Conservation (phyloP, 768 basidiomycete species). For the Piloderma croceum region DNA sequence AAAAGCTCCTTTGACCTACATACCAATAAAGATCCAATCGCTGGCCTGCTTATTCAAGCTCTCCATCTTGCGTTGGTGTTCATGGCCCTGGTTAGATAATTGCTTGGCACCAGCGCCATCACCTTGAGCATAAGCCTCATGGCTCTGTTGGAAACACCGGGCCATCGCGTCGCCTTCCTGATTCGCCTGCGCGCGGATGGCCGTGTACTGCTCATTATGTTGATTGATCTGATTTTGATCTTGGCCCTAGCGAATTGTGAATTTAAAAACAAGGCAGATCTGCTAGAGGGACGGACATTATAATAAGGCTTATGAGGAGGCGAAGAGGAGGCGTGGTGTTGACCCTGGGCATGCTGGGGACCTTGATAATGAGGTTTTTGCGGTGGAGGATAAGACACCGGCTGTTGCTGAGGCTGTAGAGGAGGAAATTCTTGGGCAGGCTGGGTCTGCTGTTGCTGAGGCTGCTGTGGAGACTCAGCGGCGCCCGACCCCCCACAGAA, state of each 20-base stretch:
- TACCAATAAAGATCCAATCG: slow-evolving; percentile 82
- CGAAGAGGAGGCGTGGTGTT: slow-evolving; percentile 5
- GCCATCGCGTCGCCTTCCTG: slow-evolving; percentile 79
- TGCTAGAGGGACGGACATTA: not conserved
- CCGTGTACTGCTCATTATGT: slow-evolving; percentile 60
- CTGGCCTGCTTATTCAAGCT: slow-evolving; percentile 74
- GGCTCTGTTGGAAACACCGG: slow-evolving; percentile 61
- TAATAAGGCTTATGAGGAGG: slow-evolving; percentile 3
- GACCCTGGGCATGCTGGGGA: not conserved
- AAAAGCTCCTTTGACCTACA: slow-evolving; percentile 14
- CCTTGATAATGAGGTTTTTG: slow-evolving; percentile 5
- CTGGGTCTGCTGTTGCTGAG: not conserved
- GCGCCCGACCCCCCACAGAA: not conserved
- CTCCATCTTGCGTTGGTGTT: slow-evolving; percentile 74
- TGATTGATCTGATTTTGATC: slow-evolving; percentile 61
- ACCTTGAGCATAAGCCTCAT: slow-evolving; percentile 65
- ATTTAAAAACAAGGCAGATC: not conserved
- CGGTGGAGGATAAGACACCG: not conserved
- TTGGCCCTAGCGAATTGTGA: slow-evolving; percentile 20
- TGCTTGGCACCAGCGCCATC: slow-evolving; percentile 80
- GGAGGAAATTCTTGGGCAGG: not conserved
- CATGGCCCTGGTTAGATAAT: slow-evolving; percentile 74
- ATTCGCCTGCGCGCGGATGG: slow-evolving; percentile 70
- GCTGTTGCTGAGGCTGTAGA: slow-evolving; percentile 9
- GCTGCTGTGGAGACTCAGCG: not conserved